Conservation (phyloP, 192 early-diverging fungal species). For the Linnemannia schmuckeri region DNA sequence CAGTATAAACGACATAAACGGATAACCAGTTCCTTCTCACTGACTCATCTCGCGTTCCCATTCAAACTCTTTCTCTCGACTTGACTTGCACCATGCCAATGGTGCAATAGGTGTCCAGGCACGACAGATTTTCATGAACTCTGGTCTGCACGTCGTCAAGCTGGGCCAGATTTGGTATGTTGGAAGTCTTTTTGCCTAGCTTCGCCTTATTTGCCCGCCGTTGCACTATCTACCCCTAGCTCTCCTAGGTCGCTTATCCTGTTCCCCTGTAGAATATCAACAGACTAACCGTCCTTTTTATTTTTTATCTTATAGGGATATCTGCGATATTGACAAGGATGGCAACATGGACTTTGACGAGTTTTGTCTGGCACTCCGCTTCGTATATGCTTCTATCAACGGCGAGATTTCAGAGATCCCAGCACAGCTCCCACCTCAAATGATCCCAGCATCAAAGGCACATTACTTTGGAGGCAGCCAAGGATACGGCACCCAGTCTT, state of each 20-base stretch:
- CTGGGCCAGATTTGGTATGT: constrained; percentile 54
- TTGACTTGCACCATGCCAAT: background rate
- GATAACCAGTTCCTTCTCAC: background rate
- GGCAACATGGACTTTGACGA: constrained; percentile 87
- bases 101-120: constrained; percentile 34
- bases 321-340: constrained; percentile 88
- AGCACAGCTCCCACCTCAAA: constrained; percentile 66
- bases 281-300: background rate
- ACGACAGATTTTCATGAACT: constrained; percentile 53
- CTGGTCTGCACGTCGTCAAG: constrained; percentile 36
- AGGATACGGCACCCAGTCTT: constrained; percentile 24
- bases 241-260: background rate
- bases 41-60: constrained; percentile 7
- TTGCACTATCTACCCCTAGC: background rate
- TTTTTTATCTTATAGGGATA: constrained; percentile 63
- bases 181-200: background rate
- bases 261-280: background rate
- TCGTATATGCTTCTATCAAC: constrained; percentile 79
- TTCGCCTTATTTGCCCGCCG: background rate
- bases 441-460: constrained; percentile 78
- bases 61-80: background rate
- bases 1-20: background rate
- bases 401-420: constrained; percentile 68
- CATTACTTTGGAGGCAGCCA: constrained; percentile 56
- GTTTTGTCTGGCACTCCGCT: constrained; percentile 83